phyloP scores from a whole-genome alignment of 805 yeast species.

The Lipomyces chichibuensis region DNA sequence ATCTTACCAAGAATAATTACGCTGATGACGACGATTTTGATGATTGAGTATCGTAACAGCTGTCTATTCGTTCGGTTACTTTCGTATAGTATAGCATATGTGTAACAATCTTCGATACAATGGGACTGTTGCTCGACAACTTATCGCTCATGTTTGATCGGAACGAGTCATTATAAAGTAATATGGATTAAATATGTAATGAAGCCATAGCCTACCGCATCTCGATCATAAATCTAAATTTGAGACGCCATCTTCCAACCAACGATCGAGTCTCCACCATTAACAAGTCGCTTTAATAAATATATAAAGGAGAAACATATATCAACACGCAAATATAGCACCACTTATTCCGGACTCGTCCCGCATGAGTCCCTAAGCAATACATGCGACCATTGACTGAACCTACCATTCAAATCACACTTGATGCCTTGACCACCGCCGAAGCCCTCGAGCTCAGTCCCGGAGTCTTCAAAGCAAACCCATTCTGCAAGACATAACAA shows the following conservation, averaged over 20 bases:
- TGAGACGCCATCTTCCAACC: not conserved
- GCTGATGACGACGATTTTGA: conserved; percentile 12
- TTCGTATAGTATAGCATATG: not conserved
- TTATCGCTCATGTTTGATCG: not conserved
- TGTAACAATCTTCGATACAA: not conserved
- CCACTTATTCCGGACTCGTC: not conserved
- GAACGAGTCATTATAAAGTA: not conserved
- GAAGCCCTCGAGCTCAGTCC: conserved; percentile 3
- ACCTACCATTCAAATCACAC: not conserved
- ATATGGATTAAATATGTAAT: not conserved
- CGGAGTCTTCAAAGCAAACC: not conserved
- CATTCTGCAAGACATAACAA: not conserved
- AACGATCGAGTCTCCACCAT: not conserved
- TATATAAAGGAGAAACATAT: not conserved
- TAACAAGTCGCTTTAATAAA: not conserved
- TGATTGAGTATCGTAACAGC: not conserved
- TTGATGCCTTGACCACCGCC: not conserved
- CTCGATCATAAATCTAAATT: not conserved
- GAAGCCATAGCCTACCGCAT: not conserved
- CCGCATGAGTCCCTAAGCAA: not conserved
- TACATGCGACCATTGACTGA: not conserved
- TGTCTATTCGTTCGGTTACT: not conserved
- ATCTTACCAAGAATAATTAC: conserved; percentile 2
- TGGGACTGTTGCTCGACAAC: not conserved
- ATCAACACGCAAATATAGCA: not conserved